phyloP scores from a whole-genome alignment of 305 asterid genomes.

The Fraxinus sp. region DNA sequence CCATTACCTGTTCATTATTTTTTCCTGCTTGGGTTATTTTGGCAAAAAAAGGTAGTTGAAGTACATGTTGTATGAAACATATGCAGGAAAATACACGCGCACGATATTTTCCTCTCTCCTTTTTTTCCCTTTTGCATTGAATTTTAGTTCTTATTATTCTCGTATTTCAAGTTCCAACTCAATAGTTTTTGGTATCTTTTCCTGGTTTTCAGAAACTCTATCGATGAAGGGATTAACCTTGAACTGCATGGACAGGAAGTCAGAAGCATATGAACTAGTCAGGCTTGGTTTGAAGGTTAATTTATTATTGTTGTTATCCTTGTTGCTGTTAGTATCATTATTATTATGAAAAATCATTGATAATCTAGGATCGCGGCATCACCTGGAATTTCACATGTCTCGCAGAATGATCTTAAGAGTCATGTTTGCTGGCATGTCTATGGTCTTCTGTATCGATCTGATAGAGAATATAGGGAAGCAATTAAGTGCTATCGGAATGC shows the following conservation, averaged over 20 bases:
- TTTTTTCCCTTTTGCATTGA: not conserved
- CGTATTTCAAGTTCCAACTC: not conserved
- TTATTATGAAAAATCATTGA: conserved; percentile 13
- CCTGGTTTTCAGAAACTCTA: conserved; percentile 68
- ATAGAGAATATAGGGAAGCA: conserved; percentile 98
- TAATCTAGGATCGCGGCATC: not conserved
- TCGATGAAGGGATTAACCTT: conserved; percentile 97
- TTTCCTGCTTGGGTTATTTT: not conserved
- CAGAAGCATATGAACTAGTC: conserved; percentile 98
- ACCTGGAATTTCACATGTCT: conserved; percentile 32
- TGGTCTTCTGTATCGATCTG: conserved; percentile 94
- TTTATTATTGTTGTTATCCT: not conserved
- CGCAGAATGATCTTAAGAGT: conserved; percentile 99
- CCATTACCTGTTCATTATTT: not conserved
- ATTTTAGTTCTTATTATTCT: not conserved
- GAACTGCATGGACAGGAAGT: conserved; percentile 96
- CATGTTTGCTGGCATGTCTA: conserved; percentile 99
- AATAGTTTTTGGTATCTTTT: conserved; percentile 30
- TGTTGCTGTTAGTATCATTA: not conserved
- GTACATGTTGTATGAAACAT: not conserved
- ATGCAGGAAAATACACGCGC: not conserved
- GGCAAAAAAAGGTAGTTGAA: conserved; percentile 5
- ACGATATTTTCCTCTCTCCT: conserved; percentile 2
- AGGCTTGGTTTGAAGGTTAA: conserved; percentile 78
- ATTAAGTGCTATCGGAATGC: conserved; percentile 97